Percentiles rank a stretch among this genome's conserved stretches.
Conservation (phyloP, 2,329 filamentous ascomycete species). For the Ophiostoma sp. region DNA sequence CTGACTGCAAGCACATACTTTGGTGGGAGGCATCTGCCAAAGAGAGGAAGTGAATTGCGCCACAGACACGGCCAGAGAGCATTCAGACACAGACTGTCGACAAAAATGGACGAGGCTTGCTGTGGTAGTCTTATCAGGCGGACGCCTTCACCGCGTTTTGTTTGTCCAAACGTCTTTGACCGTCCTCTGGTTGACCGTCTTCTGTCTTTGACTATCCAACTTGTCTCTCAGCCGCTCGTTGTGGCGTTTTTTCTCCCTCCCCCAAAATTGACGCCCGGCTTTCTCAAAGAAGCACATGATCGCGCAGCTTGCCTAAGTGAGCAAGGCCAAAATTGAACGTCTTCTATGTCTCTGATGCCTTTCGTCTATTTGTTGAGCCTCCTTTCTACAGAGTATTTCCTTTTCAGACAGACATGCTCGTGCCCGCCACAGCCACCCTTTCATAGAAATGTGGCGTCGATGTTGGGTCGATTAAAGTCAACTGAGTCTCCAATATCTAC, state of each 20-base stretch:
- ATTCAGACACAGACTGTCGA: neutral
- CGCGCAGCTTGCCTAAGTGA: neutral
- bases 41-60: neutral
- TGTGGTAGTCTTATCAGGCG: neutral
- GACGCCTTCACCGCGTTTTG: neutral
- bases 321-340: neutral
- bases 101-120: neutral
- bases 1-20: neutral
- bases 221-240: neutral
- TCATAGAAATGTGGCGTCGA: neutral
- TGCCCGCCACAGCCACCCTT: neutral
- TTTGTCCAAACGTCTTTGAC: neutral
- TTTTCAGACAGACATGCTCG: neutral
- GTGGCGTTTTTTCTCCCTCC: neutral
- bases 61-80: neutral
- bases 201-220: neutral
- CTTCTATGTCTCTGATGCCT: neutral
- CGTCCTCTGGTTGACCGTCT: neutral
- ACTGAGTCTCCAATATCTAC: too few relatives aligned
- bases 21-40: neutral
- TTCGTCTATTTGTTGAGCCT: neutral
- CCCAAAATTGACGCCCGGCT: neutral
- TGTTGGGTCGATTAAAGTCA: neutral
- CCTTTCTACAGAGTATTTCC: neutral
- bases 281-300: neutral